A percentile compares a stretch with the other conserved stretches of the same genome.
Evolutionary conservation across 352 stramenopile species (phyloP).

Genomic region (Phytopythium mirpurense): DNA sequence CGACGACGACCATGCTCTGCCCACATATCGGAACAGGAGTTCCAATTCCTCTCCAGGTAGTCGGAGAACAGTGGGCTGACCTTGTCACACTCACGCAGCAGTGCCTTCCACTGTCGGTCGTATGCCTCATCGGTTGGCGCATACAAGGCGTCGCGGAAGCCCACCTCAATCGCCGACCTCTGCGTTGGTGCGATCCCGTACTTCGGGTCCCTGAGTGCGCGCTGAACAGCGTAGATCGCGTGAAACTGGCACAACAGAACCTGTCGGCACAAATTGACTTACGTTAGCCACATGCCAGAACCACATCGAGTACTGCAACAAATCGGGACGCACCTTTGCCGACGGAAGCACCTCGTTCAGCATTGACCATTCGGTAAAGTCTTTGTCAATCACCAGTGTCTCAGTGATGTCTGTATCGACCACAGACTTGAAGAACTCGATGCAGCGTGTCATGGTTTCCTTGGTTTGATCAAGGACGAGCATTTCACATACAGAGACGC

Average conservation of each 20-base stretch:
- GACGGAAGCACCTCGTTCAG: constrained; percentile 5
- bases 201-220: background rate
- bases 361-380: constrained; percentile 13
- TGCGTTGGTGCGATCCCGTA: background rate
- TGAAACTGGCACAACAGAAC: constrained; percentile 19
- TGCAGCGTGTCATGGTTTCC: constrained; percentile 8
- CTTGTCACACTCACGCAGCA: background rate
- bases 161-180: background rate
- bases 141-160: background rate
- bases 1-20: background rate
- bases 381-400: constrained; percentile 24
- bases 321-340: constrained; percentile 1
- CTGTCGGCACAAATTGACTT: background rate
- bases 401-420: constrained; percentile 4
- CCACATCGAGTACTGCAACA: background rate
- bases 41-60: constrained; percentile 2
- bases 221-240: constrained; percentile 4
- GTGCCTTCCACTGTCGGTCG: background rate
- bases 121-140: background rate
- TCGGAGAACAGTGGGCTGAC: background rate
- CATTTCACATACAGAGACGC: constrained; percentile 21
- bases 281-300: no score
- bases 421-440: constrained; percentile 9
- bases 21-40: constrained; percentile 4
- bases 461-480: constrained; percentile 12